Evolutionary conservation across 352 stramenopile genomes (phyloP), one percentile per base, ranked within the genome.

Genomic region (Phytophthora multivora): DNA sequence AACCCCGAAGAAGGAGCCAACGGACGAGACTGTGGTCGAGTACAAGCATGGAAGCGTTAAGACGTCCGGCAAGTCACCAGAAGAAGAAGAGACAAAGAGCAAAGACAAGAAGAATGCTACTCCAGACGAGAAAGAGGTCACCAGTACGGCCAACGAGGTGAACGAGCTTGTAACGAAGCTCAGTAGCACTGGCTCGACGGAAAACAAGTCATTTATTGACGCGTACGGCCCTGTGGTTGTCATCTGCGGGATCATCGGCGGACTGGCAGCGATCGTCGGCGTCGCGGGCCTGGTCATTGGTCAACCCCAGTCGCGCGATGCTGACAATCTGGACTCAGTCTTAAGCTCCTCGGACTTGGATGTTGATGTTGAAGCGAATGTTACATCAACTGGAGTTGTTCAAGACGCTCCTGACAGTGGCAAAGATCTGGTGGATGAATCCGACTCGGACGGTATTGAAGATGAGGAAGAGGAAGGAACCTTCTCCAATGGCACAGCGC

Each of bases 191-290:
- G 42, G 28, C 8, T 59, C 60, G 5, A 46, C 48, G 12, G 38
- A 65, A 9, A 65, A 85, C 15, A 74, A 62, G 46, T 71, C 59
- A 31, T 81, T 85, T 42, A 61, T 73, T 40, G 67, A 83, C 18
- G 66, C 68, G 16, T 77, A 70, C 38, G 66, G 65, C 12, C 79
- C 81, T 0, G 62, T 90, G 13, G 66, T 90, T 54, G 71, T 90
- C 36, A 82, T 89, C 48, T 89, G 81, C 51, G 80, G 77, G 25
- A 72, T 85, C 51, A 78, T 92, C 51, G 81, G 80, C 51, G 80
- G 69, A 23, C 46, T 92, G n/a, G 83, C 80, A 6, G 77, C 80
- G 4, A 80, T 91, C 18, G 61, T 93, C 33, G 83, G 81, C 30
- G 76, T 93, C 18, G 78, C 72, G 43, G 83, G 72, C 8, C 49